These are phyloP conservation scores for Backusella parvicylindrica DNA, from an alignment of 192 early-diverging fungal species.

Conservation along the genomic window DNA sequence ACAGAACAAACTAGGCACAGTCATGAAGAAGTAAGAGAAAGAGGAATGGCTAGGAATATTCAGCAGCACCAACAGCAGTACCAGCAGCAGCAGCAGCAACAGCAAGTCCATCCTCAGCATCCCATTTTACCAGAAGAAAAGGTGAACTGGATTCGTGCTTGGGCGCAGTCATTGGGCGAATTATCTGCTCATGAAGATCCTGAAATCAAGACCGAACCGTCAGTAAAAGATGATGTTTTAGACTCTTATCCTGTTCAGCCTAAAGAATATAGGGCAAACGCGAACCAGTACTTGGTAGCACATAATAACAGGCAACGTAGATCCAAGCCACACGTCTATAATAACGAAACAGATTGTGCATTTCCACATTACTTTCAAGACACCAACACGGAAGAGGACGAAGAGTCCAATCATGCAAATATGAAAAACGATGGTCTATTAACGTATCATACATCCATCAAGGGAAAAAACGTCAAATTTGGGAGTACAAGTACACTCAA, in stretches of 20 bases:
- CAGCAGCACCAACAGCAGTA: not conserved
- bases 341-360: not conserved
- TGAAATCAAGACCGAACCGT: conserved; percentile 2
- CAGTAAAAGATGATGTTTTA: not conserved
- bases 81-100: not conserved
- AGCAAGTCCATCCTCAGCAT: not conserved
- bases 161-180: conserved; percentile 19
- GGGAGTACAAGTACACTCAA: not conserved
- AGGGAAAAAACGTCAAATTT: not conserved
- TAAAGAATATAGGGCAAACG: not conserved
- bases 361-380: conserved; percentile 8
- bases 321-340: not conserved
- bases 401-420: not conserved
- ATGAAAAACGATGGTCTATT: not conserved
- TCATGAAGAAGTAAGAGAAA: not conserved
- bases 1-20: not conserved
- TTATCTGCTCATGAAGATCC: conserved; percentile 13
- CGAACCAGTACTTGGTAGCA: not conserved
- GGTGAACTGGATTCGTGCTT: conserved; percentile 17
- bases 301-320: not conserved
- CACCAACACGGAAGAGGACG: not conserved
- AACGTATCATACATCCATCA: not conserved
- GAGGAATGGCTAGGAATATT: not conserved
- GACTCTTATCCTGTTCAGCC: not conserved
- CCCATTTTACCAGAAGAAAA: conserved; percentile 9